Evolutionary conservation across 805 yeast species (phyloP), one percentile per base, ranked within the genome.

Genomic region (Wickerhamiella azyma): DNA sequence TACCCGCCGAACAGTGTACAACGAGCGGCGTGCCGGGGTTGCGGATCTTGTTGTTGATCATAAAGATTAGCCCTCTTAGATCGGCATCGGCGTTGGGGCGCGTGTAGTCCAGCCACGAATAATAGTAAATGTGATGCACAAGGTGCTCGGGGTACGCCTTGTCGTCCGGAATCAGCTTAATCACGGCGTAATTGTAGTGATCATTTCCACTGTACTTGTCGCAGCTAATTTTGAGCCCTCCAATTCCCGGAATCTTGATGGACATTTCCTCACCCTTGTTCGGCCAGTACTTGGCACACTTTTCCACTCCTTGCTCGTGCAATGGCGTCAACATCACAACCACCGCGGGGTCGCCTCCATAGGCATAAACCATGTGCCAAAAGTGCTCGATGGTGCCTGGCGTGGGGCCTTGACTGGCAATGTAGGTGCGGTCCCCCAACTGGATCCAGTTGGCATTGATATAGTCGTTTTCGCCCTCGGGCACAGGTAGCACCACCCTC

Each of bases 1-100:
- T 86, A 0, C 98, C 98, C 1, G 97, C 97, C 6, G 95, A 85
- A 59, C 98, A 89, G 63, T 89, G 97, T 21, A 82, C 83, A 39
- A 85, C 59, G 5, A 78, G 70, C 17, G 92, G 89, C 0, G 71
- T 63, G 1, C 66, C 59, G n/a, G 59, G 53, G 30, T 61, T 52
- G 39, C 70, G 61, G 14, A 76, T 58, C 10, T 67, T 52, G 42
- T 69, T 66, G 42, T 66, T 64, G 26, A 77, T 70, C 19, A 77
- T 59, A 47, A 72, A 67, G 24, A 84, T 64, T 26, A 85, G 64
- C 52, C 79, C 82, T 16, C 66, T 61, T 14, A 79, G 72, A 38
- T 56, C 56, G 10, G 56, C 54, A 19, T 59, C 60, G 6, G 55
- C 58, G 19, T 71, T 62, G 26, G 80, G 69, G 2, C 79, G 74